Evolutionary conservation across 805 yeast genomes (phyloP).

Genomic region (Zygoascus biomembranicola): DNA sequence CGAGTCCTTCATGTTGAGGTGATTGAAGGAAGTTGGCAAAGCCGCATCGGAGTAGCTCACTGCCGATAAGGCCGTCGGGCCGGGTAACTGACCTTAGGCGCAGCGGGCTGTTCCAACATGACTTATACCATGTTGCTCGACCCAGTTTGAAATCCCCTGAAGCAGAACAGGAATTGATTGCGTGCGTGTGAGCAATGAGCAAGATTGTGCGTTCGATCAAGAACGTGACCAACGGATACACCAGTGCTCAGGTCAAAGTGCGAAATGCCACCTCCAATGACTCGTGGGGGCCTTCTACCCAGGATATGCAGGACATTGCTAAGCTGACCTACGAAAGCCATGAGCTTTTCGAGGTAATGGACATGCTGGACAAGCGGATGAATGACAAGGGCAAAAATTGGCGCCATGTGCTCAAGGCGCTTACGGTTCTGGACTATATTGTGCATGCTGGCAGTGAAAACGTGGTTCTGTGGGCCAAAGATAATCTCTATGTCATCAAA

Average conservation of each 20-base stretch:
- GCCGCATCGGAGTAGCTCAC: not conserved
- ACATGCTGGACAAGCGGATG: slow-evolving; percentile 82
- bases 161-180: too few relatives aligned
- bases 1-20: slow-evolving; percentile 22
- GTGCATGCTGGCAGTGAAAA: slow-evolving; percentile 81
- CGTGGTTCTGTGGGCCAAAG: slow-evolving; percentile 87
- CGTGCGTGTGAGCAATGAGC: slow-evolving; percentile 45
- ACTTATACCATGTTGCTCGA: too few relatives aligned
- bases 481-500: slow-evolving; percentile 78
- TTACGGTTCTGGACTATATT: slow-evolving; percentile 81
- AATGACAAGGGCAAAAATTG: slow-evolving; percentile 96
- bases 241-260: slow-evolving; percentile 76
- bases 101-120: too few relatives aligned
- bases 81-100: too few relatives aligned
- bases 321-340: slow-evolving; percentile 60
- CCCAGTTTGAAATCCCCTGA: too few relatives aligned
- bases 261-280: slow-evolving; percentile 88
- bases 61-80: not conserved
- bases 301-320: slow-evolving; percentile 78
- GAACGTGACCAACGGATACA: slow-evolving; percentile 84
- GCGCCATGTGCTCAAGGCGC: slow-evolving; percentile 90
- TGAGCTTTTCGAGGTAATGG: slow-evolving; percentile 85
- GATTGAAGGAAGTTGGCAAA: not conserved
- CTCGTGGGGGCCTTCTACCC: slow-evolving; percentile 70
- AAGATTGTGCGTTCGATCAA: slow-evolving; percentile 77